phyloP scores from a whole-genome alignment of 257 asterid genomes.

The Voacanga thouarsii region DNA sequence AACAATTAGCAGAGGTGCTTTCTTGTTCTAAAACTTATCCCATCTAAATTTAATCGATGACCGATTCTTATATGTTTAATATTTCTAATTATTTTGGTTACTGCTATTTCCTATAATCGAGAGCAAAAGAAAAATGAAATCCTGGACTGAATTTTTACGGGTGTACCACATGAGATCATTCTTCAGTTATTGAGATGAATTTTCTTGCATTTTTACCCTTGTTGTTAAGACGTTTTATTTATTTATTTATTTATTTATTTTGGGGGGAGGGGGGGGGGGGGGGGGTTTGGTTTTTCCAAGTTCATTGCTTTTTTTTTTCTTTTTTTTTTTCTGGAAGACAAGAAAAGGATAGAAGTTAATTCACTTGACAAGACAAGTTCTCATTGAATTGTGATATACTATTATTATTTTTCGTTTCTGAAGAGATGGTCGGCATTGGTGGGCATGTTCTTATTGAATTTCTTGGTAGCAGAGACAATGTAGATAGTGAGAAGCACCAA shows the following conservation, averaged over 20 bases:
- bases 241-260: background rate
- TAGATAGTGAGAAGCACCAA: too few species aligned
- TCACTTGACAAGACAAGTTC: background rate
- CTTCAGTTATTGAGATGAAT: background rate
- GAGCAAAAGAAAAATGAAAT: background rate
- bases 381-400: background rate
- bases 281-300: too few species aligned
- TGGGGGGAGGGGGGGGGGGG: too few species aligned
- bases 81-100: background rate
- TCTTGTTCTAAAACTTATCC: background rate
- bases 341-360: background rate
- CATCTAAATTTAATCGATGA: background rate
- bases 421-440: too few species aligned
- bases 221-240: background rate
- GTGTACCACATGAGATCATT: background rate
- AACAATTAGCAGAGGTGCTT: constrained; percentile 54
- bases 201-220: background rate
- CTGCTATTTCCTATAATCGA: background rate
- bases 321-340: background rate
- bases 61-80: too few species aligned
- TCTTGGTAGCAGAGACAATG: too few species aligned
- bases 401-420: constrained; percentile 46
- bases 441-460: too few species aligned
- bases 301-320: too few species aligned
- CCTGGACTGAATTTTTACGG: too few species aligned